Conservation (phyloP, 768 basidiomycete species). For the Termitomyces sp. region DNA sequence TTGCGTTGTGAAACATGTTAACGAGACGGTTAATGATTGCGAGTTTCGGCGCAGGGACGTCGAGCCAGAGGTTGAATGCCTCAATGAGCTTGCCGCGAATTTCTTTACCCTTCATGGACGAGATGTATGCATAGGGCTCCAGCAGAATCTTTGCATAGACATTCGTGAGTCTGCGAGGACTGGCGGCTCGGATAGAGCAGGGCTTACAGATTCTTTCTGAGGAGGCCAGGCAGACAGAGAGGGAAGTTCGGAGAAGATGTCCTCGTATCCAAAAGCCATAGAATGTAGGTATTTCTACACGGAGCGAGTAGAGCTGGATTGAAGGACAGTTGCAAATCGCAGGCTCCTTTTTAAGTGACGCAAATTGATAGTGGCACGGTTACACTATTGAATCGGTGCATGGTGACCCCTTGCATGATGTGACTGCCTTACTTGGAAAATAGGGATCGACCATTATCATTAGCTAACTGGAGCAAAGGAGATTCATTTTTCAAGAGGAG, state of each 20-base stretch:
- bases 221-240: not conserved
- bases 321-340: not conserved
- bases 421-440: not conserved
- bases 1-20: slow-evolving; percentile 91
- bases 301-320: not conserved
- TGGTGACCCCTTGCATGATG: not conserved
- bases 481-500: not conserved
- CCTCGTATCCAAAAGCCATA: not conserved
- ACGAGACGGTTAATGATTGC: slow-evolving; percentile 74
- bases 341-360: not conserved
- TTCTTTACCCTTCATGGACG: slow-evolving; percentile 86
- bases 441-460: not conserved
- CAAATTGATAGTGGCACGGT: not conserved
- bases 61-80: slow-evolving; percentile 90
- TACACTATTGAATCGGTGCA: not conserved
- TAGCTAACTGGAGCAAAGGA: too few species aligned
- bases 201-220: not conserved
- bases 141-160: slow-evolving; percentile 23
- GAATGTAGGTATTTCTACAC: not conserved
- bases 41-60: slow-evolving; percentile 71
- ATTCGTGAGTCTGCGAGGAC: not conserved
- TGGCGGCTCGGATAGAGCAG: not conserved
- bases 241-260: not conserved
- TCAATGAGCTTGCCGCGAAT: slow-evolving; percentile 82
- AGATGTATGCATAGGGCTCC: slow-evolving; percentile 85